Conservation (phyloP, 2,329 filamentous ascomycete species). For the Scedosporium minutisporum region DNA sequence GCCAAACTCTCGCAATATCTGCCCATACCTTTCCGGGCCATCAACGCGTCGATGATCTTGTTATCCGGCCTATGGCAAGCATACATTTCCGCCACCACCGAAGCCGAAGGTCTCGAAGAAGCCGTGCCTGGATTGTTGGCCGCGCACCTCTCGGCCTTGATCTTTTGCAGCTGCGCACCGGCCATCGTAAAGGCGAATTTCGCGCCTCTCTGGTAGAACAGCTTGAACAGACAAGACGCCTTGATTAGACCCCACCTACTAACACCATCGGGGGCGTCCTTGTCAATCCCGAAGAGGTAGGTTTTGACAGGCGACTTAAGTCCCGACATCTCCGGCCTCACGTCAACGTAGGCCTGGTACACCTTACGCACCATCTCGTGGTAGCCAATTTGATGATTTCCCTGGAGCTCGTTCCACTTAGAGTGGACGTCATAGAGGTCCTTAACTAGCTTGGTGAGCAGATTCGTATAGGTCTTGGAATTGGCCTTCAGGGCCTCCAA, state of each 20-base stretch:
- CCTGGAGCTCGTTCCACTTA: slow-evolving; percentile 25
- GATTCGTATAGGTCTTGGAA: slow-evolving; percentile 17
- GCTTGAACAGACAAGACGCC: slow-evolving; percentile 37
- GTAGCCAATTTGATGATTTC: slow-evolving; percentile 29
- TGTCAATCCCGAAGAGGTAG: slow-evolving; percentile 19
- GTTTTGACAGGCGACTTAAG: slow-evolving; percentile 15
- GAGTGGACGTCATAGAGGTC: slow-evolving; percentile 37
- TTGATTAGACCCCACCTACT: slow-evolving; percentile 40
- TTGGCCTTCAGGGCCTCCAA: slow-evolving; percentile 20
- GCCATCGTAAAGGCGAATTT: slow-evolving; percentile 37
- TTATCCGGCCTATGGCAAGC: slow-evolving; percentile 26
- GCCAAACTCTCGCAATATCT: slow-evolving; percentile 14
- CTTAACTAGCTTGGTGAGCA: slow-evolving; percentile 23
- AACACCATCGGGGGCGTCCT: neutral
- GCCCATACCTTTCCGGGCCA: slow-evolving; percentile 16
- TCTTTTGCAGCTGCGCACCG: slow-evolving; percentile 26
- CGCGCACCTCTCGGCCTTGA: slow-evolving; percentile 20
- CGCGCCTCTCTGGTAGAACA: neutral
- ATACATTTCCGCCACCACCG: slow-evolving; percentile 27
- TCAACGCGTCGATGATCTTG: slow-evolving; percentile 15
- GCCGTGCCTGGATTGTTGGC: slow-evolving; percentile 21
- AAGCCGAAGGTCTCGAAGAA: slow-evolving; percentile 14
- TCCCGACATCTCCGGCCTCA: slow-evolving; percentile 24
- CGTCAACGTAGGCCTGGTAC: slow-evolving; percentile 31
- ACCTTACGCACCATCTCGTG: slow-evolving; percentile 25